Base-by-base conservation (phyloP, 306 rosid genomes). In the Citrullus colocynthis region DNA sequence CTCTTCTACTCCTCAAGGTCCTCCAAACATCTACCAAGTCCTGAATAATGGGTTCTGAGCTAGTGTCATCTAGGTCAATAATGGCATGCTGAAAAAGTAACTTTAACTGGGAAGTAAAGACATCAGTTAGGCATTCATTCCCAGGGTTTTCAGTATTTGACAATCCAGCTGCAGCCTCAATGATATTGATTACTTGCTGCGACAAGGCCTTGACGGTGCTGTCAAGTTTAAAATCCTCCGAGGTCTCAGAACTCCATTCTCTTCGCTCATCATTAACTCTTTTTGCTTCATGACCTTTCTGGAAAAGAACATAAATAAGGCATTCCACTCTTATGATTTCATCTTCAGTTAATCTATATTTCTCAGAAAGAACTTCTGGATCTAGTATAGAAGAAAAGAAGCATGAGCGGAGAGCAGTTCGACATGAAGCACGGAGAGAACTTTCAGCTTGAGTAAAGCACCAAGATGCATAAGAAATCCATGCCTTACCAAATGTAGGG, bases 401-500 rank as follows among this genome's bases (percentile, higher is more conserved):
- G 85, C 96, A 87, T 13, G 92, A 71, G 69, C 2, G 82, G 48
- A 90, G 88, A 54, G 84, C 77, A 54, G 85, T 87, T 85, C 83
- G 91, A 81, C 79, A 78, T 72, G 85, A 82, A 75, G 74, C 82
- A 74, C 42, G 73, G 69, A 91, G 97, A 54, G 93, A 87, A 81
- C 86, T 84, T 82, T 78, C 86, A 54, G 97, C 98, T 84, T 90
- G 97, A 82, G 82, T 82, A 83, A 91, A 89, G 89, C 98, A 93
- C 98, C 98, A 93, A 80, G 93, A 87, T 63, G 98, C 98, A 86
- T 93, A 93, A 71, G 93, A 88, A 81, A 90, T 89, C 98, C 98
- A 93, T 77, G 98, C 87, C 85, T 93, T 93, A 34, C 94, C 97
- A 96, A 91, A 85, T 49, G 88, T 83, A 34, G 98, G 97, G 84